Conservation (phyloP, 106 monocot species). For the Alisma plantagoaquatica region DNA sequence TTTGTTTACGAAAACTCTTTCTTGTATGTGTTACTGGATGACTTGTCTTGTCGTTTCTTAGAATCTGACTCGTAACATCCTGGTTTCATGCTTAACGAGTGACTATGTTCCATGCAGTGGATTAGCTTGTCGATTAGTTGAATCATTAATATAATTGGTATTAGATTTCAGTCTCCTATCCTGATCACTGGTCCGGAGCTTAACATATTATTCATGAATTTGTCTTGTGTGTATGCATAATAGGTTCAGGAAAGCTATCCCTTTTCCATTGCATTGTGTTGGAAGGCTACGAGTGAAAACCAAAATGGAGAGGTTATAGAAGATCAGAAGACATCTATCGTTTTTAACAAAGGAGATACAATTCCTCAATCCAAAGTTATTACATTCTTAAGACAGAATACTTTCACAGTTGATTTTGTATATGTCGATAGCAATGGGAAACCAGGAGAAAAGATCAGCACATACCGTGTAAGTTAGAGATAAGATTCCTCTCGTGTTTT, state of each 20-base stretch:
- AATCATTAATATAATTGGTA: neutral
- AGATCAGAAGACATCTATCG: slow-evolving; percentile 40
- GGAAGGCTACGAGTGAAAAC: slow-evolving; percentile 43
- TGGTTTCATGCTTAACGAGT: too few relatives aligned
- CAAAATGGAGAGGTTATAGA: slow-evolving; percentile 27
- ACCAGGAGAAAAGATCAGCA: slow-evolving; percentile 50
- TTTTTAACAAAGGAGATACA: slow-evolving; percentile 61
- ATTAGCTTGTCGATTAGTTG: neutral
- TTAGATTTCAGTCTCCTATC: neutral
- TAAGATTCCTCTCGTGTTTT: neutral
- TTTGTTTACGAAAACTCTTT: too few relatives aligned
- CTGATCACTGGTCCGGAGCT: neutral
- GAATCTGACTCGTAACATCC: too few relatives aligned
- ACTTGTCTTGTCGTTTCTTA: too few relatives aligned
- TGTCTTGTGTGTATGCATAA: neutral
- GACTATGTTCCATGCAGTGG: too few relatives aligned
- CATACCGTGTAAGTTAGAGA: slow-evolving; percentile 42
- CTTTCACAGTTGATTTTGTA: slow-evolving; percentile 47
- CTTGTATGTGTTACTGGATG: too few relatives aligned
- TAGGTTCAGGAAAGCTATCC: slow-evolving; percentile 90
- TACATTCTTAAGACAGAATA: slow-evolving; percentile 40
- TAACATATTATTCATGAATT: neutral
- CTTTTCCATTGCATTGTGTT: slow-evolving; percentile 62
- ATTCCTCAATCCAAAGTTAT: slow-evolving; percentile 43
- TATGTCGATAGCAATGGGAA: slow-evolving; percentile 31